Evolutionary conservation across 2,329 filamentous ascomycete genomes (phyloP).

Genomic region (Colletotrichum agaves): DNA sequence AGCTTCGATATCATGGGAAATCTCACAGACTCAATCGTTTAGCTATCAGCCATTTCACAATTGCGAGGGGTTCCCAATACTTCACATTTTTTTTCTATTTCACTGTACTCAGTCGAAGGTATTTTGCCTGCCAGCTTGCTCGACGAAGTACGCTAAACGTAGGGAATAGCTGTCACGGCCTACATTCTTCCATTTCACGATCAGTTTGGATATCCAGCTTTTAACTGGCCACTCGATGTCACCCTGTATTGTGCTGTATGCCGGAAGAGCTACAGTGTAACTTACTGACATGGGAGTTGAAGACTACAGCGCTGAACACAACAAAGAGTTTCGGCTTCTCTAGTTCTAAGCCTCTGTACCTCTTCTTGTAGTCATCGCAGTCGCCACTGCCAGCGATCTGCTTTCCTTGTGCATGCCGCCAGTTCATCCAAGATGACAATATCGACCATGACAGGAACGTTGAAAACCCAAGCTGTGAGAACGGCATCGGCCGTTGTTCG

Average conservation of each 20-base stretch:
- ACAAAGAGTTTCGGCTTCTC: not conserved
- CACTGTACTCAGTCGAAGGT: not conserved
- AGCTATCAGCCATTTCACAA: too few species aligned
- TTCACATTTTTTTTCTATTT: not conserved
- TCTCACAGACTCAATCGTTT: too few species aligned
- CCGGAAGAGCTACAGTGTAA: not conserved
- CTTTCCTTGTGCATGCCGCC: not conserved
- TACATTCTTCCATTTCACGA: not conserved
- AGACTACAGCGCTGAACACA: not conserved
- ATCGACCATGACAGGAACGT: constrained; percentile 32
- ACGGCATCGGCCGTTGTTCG: constrained; percentile 14
- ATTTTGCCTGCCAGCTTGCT: not conserved
- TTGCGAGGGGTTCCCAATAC: not conserved
- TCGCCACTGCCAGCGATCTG: not conserved
- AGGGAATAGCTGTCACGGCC: not conserved
- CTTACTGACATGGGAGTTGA: not conserved
- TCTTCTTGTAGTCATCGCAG: not conserved
- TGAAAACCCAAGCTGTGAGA: constrained; percentile 36
- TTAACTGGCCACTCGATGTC: too few species aligned
- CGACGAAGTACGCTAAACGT: not conserved
- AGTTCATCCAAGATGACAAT: not conserved
- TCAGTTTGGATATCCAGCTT: too few species aligned
- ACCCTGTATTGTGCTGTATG: too few species aligned
- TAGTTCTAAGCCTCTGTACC: not conserved
- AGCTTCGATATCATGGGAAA: too few species aligned